These are phyloP conservation scores for Tuber microsphaerosporum DNA, from an alignment of 495 filamentous ascomycete genomes.

Conservation along the genomic window DNA sequence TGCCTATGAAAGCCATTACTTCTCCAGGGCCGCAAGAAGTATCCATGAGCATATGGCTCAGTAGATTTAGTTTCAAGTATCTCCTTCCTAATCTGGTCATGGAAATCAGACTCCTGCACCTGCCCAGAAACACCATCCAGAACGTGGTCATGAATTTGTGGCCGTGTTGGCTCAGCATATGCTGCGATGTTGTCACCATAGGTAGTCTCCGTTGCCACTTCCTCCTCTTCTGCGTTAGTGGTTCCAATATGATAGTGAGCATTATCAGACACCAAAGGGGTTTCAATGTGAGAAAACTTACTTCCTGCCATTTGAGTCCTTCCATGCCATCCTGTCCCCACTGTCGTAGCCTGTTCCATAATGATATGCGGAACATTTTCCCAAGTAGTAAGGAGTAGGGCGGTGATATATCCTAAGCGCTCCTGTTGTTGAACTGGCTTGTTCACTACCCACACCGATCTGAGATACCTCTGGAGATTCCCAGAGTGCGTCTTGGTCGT, in stretches of 20 bases:
- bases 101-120: background rate
- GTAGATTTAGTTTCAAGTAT: background rate
- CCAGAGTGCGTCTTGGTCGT: background rate
- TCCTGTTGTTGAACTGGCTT: background rate
- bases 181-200: background rate
- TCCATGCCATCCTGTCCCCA: conserved; percentile 27
- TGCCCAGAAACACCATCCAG: background rate
- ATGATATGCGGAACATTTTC: background rate
- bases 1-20: background rate
- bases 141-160: background rate
- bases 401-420: background rate
- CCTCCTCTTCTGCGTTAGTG: conserved; percentile 24
- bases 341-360: conserved; percentile 19
- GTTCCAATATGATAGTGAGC: conserved; percentile 19
- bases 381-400: background rate
- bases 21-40: background rate
- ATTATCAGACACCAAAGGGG: background rate
- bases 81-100: background rate
- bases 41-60: background rate
- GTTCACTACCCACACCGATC: background rate
- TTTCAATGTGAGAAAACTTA: conserved; percentile 11
- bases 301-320: conserved; percentile 29
- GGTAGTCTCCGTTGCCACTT: background rate
- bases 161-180: background rate
- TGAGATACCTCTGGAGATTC: background rate